phyloP scores from a whole-genome alignment of 176 grass and related monocot genomes.

The Poa pratensis region DNA sequence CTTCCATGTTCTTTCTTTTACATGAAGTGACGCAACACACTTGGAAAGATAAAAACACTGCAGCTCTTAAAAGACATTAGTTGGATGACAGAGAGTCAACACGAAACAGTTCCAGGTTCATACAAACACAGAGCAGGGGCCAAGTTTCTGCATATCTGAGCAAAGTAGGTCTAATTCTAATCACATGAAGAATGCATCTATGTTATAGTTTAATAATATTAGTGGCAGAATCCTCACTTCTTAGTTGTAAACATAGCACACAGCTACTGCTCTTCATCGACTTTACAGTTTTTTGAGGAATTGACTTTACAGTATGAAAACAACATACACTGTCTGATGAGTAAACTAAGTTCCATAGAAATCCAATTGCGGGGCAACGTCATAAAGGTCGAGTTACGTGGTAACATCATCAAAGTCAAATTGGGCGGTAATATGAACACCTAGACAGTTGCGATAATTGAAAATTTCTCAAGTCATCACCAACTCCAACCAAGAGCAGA shows the following conservation, averaged over 20 bases:
- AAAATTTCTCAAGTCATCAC: not conserved
- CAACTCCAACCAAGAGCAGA: not conserved
- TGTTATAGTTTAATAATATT: not conserved
- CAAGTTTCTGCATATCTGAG: not conserved
- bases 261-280: constrained; percentile 4
- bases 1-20: not conserved
- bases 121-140: not conserved
- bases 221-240: not conserved
- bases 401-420: not conserved
- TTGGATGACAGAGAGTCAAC: not conserved
- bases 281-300: not conserved
- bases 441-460: not conserved
- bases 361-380: not conserved
- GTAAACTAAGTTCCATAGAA: not conserved
- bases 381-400: not conserved
- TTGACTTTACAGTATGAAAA: constrained; percentile 12
- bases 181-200: not conserved
- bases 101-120: not conserved
- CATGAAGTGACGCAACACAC: not conserved
- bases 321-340: not conserved
- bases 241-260: not conserved
- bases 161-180: not conserved
- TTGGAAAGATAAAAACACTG: not conserved
- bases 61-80: not conserved
- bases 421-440: not conserved